phyloP scores from a whole-genome alignment of 495 filamentous ascomycete genomes.

The Penicillium verhagenii region DNA sequence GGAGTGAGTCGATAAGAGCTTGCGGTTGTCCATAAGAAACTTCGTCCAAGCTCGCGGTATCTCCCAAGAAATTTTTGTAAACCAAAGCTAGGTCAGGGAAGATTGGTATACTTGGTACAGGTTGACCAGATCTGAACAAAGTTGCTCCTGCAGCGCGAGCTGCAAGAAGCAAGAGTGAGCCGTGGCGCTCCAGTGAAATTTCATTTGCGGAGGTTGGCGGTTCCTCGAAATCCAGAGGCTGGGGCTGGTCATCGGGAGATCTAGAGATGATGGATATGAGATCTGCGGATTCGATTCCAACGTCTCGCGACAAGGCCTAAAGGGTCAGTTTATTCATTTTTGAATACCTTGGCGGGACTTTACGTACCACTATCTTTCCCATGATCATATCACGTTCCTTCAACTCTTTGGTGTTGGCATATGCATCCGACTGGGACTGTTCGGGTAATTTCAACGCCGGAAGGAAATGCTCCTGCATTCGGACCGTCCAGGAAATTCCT shows the following conservation, averaged over 20 bases:
- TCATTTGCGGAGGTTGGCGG: slow-evolving; percentile 53
- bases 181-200: slow-evolving; percentile 72
- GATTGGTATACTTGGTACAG: slow-evolving; percentile 43
- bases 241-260: slow-evolving; percentile 34
- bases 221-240: slow-evolving; percentile 40
- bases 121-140: slow-evolving; percentile 33
- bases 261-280: slow-evolving; percentile 46
- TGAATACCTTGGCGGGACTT: slow-evolving; percentile 6
- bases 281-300: slow-evolving; percentile 55
- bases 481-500: slow-evolving; percentile 72
- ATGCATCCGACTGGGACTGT: slow-evolving; percentile 60
- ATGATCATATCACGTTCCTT: slow-evolving; percentile 67
- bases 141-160: slow-evolving; percentile 46
- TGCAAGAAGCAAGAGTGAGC: slow-evolving; percentile 60
- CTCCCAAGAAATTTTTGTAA: slow-evolving; percentile 58
- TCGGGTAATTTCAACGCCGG: slow-evolving; percentile 43
- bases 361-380: slow-evolving; percentile 69
- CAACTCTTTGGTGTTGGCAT: slow-evolving; percentile 59
- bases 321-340: neutral
- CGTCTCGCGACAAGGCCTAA: slow-evolving; percentile 71
- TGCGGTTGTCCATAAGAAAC: slow-evolving; percentile 43
- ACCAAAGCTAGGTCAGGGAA: slow-evolving; percentile 65
- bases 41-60: slow-evolving; percentile 40
- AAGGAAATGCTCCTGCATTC: slow-evolving; percentile 69
- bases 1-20: slow-evolving; percentile 39